Base-by-base conservation (phyloP, 139 green algal species). In the Astrephomene gubernaculifera region DNA sequence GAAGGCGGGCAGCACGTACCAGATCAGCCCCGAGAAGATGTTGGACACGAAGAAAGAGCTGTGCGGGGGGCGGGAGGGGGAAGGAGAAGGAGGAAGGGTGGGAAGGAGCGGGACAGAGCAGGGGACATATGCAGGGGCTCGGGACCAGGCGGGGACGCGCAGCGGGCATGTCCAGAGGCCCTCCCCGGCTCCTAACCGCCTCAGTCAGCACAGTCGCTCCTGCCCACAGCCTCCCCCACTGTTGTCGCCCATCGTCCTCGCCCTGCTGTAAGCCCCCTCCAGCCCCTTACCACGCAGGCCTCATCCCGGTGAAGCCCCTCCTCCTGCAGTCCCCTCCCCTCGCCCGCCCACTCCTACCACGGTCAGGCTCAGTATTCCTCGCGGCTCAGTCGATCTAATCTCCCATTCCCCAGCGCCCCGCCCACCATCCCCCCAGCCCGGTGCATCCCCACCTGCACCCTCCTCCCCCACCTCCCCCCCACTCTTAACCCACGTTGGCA, bases 11-110 rank as follows among this genome's bases (percentile, higher is more conserved):
- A 99, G 92, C 57, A 99, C 83, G 90, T 98, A 98, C 97, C 96
- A 99, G 68, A 99, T 97, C 70, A 99, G 90, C 38, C 97, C 97
- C 38, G 97, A 93, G 69, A 99, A 99, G 69, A 94, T 89, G 85
- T 93, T 92, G 35, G 86, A 89, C 14, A 86, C 85, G 52, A 86
- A 86, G 36, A 86, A 79, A 12, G 80, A 80, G 17, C 79, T 85
- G 78, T n/a, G n/a, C n/a, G n/a, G n/a, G n/a, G n/a, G n/a, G n/a
- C n/a, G n/a, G n/a, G n/a, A n/a, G n/a, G n/a, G n/a, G n/a, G n/a
- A 97, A 33, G 92, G 95, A 35, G 97, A 96, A 57, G 49, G 49
- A 17, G 49, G 12, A 25, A 17, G 49, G 49, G 49, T 25, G 49
- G 49, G 49, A 57, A 57, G 49, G 49, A 17, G 49, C 49, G 49